Evolutionary conservation across 2,329 filamentous ascomycete species (phyloP).

Genomic region (Cucurbitaria berberidis): DNA sequence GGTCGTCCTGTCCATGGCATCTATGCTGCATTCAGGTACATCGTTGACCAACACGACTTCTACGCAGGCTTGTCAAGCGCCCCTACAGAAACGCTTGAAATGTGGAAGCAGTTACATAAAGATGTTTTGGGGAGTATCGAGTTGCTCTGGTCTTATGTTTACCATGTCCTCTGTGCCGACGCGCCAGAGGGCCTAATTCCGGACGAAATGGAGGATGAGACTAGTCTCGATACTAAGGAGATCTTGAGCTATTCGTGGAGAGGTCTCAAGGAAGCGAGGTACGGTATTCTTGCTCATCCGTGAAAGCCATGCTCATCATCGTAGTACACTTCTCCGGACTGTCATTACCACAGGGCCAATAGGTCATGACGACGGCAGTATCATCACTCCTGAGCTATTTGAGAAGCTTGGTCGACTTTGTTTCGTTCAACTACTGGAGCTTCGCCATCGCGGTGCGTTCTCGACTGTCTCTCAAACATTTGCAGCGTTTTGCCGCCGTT

Average conservation of each 20-base stretch:
- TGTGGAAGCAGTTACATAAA: constrained; percentile 55
- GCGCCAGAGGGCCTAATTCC: constrained; percentile 89
- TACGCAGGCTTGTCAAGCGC: constrained; percentile 21
- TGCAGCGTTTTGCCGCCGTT: constrained; percentile 75
- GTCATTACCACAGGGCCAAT: constrained; percentile 49
- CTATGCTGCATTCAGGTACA: constrained; percentile 55
- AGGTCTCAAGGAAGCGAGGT: constrained; percentile 93
- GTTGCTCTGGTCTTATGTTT: constrained; percentile 78
- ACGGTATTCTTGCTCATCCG: constrained; percentile 21
- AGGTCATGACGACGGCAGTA: constrained; percentile 21
- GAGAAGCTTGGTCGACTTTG: constrained; percentile 72
- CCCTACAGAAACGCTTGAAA: constrained; percentile 9
- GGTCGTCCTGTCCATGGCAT: constrained; percentile 55
- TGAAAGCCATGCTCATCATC: constrained; percentile 2
- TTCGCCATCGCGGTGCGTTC: constrained; percentile 91
- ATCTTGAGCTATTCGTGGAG: constrained; percentile 94
- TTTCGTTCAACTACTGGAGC: constrained; percentile 79
- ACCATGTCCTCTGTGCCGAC: constrained; percentile 84
- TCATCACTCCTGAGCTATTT: constrained; percentile 58
- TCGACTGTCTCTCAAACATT: constrained; percentile 92
- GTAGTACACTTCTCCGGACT: constrained; percentile 71
- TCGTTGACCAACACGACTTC: constrained; percentile 53
- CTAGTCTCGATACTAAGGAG: constrained; percentile 82
- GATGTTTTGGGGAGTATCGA: constrained; percentile 67
- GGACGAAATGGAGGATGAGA: constrained; percentile 73